Conservation (phyloP, 1,139 yeast species). For the Pneumocystis oryctolagi region DNA sequence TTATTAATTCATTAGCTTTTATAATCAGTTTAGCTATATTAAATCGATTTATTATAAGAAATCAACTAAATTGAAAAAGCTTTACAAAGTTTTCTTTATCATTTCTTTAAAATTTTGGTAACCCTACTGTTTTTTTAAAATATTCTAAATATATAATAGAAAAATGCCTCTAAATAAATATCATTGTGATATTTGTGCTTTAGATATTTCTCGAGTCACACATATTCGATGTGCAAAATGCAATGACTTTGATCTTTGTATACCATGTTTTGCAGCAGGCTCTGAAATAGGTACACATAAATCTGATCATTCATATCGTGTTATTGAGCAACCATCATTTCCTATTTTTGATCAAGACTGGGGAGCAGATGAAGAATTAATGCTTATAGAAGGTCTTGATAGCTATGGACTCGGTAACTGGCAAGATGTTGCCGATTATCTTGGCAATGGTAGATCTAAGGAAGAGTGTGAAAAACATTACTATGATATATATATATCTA, state of each 20-base stretch:
- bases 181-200: slow-evolving; percentile 90
- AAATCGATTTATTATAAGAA: not conserved
- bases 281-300: slow-evolving; percentile 66
- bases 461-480: slow-evolving; percentile 87
- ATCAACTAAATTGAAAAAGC: not conserved
- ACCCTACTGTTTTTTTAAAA: no score
- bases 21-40: not conserved
- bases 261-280: slow-evolving; percentile 88
- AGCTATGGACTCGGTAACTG: slow-evolving; percentile 87
- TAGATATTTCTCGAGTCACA: slow-evolving; percentile 86
- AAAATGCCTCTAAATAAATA: slow-evolving; percentile 30
- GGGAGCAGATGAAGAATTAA: slow-evolving; percentile 96
- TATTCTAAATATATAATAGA: not conserved
- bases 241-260: slow-evolving; percentile 86
- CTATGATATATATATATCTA: slow-evolving; percentile 49
- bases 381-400: slow-evolving; percentile 81
- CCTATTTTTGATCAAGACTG: slow-evolving; percentile 82
- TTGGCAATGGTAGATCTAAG: slow-evolving; percentile 68
- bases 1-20: not conserved
- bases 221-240: slow-evolving; percentile 86
- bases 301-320: slow-evolving; percentile 86
- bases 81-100: not conserved
- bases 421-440: slow-evolving; percentile 92
- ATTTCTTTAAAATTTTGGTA: no score
- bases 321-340: slow-evolving; percentile 86